Base-by-base conservation (phyloP, 1,139 yeast species). In the Hemisphaericaspora lyxosophila region DNA sequence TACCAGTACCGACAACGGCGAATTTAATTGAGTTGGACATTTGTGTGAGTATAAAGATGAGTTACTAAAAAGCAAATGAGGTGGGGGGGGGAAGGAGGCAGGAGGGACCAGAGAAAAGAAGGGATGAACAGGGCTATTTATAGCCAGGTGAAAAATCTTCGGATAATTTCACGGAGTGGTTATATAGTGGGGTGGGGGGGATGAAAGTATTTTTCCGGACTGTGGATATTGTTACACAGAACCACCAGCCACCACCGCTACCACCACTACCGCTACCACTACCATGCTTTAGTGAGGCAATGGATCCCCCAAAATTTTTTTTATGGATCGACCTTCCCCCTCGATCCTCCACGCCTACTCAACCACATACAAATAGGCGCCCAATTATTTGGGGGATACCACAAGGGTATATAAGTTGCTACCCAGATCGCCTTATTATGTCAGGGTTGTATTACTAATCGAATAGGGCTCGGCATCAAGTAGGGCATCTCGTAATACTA, bases 1-100 rank as follows among this genome's bases (percentile, higher is more conserved):
- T 86, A 48, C 96, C 96, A 2, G 97, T 89, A 44, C 96, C 96
- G 40, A 88, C 79, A 39, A 88, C 67, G 39, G 94, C 96, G 38
- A 87, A 75, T 55, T 78, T 82, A 41, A 80, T 57, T 35, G 39
- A 44, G 17, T 40, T 32, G 24, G 48, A 44, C 48, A 46, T 46
- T 22, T 16, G 36, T 22, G 20, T 22, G 15, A 9, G 4, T 8
- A 24, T 24, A 13, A 24, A 11, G n/a, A 24, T 24, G 26, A n/a
- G 23, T 20, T 20, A 24, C 7, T 11, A 9, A 6, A n/a, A 24
- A 2, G 7, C 12, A n/a, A n/a, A n/a, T n/a, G n/a, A n/a, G n/a
- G n/a, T n/a, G n/a, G n/a, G n/a, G n/a, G n/a, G n/a, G n/a, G n/a
- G n/a, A n/a, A n/a, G n/a, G n/a, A n/a, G n/a, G n/a, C n/a, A n/a